These are phyloP conservation scores for Aureobasidium melanogenum DNA, from an alignment of 2,329 filamentous ascomycete species.

Conservation along the genomic window DNA sequence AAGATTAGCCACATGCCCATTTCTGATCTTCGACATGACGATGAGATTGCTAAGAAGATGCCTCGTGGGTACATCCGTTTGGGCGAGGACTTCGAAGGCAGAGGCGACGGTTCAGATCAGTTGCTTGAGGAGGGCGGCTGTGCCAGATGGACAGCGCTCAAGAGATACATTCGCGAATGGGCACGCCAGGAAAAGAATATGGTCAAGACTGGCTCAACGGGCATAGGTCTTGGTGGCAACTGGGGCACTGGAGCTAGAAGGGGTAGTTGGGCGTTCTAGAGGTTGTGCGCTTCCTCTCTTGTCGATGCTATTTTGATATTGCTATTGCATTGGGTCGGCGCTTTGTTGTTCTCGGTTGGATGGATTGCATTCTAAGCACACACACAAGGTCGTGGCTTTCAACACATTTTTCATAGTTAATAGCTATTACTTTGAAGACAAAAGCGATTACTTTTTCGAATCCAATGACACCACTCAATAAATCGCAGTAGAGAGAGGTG, in stretches of 20 bases:
- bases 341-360: not conserved
- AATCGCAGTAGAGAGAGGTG: not conserved
- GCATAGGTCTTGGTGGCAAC: slow-evolving; percentile 21
- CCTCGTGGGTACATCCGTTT: slow-evolving; percentile 64
- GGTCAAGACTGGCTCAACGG: slow-evolving; percentile 22
- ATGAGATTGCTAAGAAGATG: slow-evolving; percentile 47
- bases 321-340: not conserved
- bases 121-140: slow-evolving; percentile 41
- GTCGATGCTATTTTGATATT: not conserved
- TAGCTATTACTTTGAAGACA: not conserved
- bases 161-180: slow-evolving; percentile 81
- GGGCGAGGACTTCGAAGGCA: slow-evolving; percentile 36
- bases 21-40: slow-evolving; percentile 61
- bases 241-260: slow-evolving; percentile 38
- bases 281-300: not conserved
- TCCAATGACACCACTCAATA: no score
- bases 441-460: not conserved
- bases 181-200: slow-evolving; percentile 75
- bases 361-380: not conserved
- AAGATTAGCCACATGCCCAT: slow-evolving; percentile 67
- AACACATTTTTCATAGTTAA: not conserved
- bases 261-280: slow-evolving; percentile 38
- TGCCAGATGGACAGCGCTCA: slow-evolving; percentile 75
- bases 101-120: slow-evolving; percentile 27
- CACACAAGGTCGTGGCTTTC: not conserved